phyloP scores from a whole-genome alignment of 352 stramenopile genomes.

The Pythium rhizo-oryzae region DNA sequence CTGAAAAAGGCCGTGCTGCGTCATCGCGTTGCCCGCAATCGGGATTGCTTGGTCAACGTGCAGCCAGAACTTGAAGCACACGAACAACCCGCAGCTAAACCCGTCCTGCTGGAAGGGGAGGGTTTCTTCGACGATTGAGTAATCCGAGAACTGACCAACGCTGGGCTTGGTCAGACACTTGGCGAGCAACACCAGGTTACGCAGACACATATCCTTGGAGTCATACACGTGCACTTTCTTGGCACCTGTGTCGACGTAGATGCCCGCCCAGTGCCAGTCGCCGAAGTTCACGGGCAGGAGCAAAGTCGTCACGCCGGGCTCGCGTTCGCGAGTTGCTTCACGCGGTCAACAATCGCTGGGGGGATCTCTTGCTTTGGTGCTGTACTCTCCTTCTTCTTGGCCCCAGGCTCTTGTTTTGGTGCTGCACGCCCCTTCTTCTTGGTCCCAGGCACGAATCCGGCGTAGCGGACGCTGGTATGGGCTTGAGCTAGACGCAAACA shows the following conservation, averaged over 20 bases:
- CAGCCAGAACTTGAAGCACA: constrained; percentile 7
- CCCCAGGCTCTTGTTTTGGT: background rate
- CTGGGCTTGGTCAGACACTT: background rate
- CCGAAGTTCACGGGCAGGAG: constrained; percentile 7
- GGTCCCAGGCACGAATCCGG: background rate
- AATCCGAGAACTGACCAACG: too few relatives aligned
- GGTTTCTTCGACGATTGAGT: too few relatives aligned
- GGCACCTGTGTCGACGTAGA: background rate
- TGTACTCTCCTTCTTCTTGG: too few relatives aligned
- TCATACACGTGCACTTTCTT: background rate
- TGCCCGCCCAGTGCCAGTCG: constrained; percentile 3
- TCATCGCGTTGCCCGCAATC: background rate
- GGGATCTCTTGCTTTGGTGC: background rate
- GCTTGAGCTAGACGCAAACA: background rate
- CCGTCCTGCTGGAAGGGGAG: constrained; percentile 1
- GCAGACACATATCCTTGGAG: background rate
- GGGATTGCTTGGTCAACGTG: background rate
- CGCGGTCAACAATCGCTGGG: background rate
- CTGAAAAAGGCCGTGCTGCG: background rate
- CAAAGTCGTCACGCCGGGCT: background rate
- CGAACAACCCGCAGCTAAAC: constrained; percentile 10
- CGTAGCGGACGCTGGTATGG: background rate
- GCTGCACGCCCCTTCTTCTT: background rate
- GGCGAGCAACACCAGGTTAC: background rate
- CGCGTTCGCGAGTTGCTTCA: background rate